Evolutionary conservation across 345 rosid genomes (phyloP).

Genomic region (Anastatica hierochuntica): DNA sequence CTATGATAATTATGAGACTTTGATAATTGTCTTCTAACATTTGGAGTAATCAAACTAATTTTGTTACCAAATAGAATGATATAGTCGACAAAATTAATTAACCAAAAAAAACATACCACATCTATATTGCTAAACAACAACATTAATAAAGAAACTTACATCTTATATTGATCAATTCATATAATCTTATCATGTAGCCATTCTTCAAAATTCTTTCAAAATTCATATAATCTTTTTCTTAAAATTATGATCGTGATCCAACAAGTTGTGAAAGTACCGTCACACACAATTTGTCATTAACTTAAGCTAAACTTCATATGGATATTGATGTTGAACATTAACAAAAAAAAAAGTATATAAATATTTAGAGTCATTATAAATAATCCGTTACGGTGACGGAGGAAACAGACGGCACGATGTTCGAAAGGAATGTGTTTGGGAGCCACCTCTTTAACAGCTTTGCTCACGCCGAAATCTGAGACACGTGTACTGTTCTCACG

Average conservation of each 20-base stretch:
- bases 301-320: slow-evolving; percentile 13
- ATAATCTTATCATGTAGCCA: no score
- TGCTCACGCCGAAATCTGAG: slow-evolving; percentile 16
- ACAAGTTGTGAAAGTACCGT: neutral
- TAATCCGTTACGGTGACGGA: slow-evolving; percentile 21
- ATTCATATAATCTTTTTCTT: neutral
- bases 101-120: no score
- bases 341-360: neutral
- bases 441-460: no score
- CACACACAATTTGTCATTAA: neutral
- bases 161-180: no score
- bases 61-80: no score
- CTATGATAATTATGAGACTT: no score
- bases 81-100: no score
- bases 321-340: neutral
- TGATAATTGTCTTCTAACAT: no score
- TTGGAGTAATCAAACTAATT: no score
- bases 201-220: no score
- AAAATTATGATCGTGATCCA: neutral
- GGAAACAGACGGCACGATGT: slow-evolving; percentile 11
- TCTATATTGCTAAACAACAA: no score
- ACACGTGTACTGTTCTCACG: slow-evolving; percentile 26
- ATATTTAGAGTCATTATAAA: neutral
- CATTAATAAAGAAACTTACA: no score
- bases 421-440: slow-evolving; percentile 7